Conservation (phyloP, 495 filamentous ascomycete species). For the Cercophora newfieldiana region DNA sequence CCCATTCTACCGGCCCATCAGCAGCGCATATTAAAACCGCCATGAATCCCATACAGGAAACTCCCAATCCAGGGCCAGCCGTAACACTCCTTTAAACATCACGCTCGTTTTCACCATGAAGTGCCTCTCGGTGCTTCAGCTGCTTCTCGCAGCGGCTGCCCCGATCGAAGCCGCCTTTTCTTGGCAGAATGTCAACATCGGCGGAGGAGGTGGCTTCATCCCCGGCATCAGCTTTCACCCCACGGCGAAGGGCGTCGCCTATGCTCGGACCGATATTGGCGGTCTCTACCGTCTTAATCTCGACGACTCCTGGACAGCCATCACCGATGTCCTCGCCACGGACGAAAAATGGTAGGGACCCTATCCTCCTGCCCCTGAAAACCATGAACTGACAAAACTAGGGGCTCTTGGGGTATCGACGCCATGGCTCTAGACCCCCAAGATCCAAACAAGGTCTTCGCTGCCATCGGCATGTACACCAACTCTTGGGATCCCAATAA, state of each 20-base stretch:
- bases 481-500: conserved; percentile 59
- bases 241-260: conserved; percentile 55
- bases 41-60: not conserved
- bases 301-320: conserved; percentile 56
- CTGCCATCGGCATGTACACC: conserved; percentile 60
- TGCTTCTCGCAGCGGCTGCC: conserved; percentile 36
- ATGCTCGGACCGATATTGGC: conserved; percentile 64
- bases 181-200: conserved; percentile 52
- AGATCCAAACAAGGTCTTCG: conserved; percentile 55
- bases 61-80: not conserved
- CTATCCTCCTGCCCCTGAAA: conserved; percentile 2
- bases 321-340: conserved; percentile 54
- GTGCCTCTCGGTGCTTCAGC: conserved; percentile 31
- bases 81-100: not conserved
- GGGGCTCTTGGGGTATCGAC: conserved; percentile 57
- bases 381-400: conserved; percentile 25
- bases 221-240: conserved; percentile 62
- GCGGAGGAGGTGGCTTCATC: conserved; percentile 62
- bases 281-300: conserved; percentile 58
- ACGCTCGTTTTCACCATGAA: conserved; percentile 31
- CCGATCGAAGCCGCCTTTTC: conserved; percentile 36
- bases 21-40: not conserved
- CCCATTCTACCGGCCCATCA: not conserved
- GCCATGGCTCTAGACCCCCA: conserved; percentile 58
- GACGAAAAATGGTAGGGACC: conserved; percentile 46